phyloP scores from a whole-genome alignment of 1,284 basidiomycete genomes.

The Mycosarcoma mackinlayi region DNA sequence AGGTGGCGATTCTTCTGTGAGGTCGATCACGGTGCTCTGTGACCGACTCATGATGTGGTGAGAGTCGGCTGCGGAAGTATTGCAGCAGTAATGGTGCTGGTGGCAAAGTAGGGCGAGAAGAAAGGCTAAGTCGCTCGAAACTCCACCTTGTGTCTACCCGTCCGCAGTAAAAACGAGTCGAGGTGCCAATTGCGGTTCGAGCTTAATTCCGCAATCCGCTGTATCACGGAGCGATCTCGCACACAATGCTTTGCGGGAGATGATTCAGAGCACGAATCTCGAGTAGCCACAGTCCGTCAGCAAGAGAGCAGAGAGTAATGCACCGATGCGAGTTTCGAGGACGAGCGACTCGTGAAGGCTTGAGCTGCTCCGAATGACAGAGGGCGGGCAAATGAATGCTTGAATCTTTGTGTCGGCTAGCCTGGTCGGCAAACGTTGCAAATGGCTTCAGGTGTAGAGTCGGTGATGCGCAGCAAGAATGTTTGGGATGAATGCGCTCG shows the following conservation, averaged over 20 bases:
- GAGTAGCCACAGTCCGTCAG: too few species aligned
- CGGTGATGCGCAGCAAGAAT: neutral
- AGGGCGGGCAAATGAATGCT: too few species aligned
- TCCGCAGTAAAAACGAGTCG: neutral
- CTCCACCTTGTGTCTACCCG: neutral
- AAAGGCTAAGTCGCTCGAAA: conserved; percentile 15
- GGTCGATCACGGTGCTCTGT: conserved; percentile 43
- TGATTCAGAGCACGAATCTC: too few species aligned
- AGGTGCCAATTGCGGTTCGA: neutral
- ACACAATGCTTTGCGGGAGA: conserved; percentile 2
- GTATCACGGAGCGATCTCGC: neutral
- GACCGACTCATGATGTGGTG: conserved; percentile 16
- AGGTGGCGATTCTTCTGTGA: conserved; percentile 56
- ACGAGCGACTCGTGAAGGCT: neutral
- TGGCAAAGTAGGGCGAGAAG: conserved; percentile 8
- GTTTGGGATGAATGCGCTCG: neutral
- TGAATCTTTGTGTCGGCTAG: too few species aligned
- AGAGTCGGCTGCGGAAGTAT: neutral
- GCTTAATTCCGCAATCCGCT: conserved; percentile 4
- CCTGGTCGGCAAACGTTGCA: too few species aligned
- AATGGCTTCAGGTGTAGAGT: neutral
- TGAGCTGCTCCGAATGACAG: too few species aligned
- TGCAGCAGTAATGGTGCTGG: neutral
- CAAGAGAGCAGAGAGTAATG: too few species aligned
- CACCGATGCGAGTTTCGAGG: neutral